Conservation (phyloP, 345 rosid genomes). For the Salix purpurea region DNA sequence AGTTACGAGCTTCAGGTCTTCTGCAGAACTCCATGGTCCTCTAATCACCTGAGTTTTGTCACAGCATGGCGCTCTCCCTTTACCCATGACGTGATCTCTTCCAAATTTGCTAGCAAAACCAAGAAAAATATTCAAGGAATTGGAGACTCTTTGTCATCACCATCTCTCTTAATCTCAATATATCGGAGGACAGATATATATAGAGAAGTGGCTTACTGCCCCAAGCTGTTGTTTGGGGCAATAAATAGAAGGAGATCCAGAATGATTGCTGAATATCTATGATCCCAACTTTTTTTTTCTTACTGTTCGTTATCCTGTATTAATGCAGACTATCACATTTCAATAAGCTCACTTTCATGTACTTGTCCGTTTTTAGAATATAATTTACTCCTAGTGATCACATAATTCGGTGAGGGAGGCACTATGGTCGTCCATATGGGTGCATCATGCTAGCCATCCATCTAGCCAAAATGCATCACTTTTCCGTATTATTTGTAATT, state of each 20-base stretch:
- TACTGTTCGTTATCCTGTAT: not conserved
- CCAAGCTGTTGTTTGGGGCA: not conserved
- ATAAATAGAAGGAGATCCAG: slow-evolving; percentile 20
- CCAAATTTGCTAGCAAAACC: not conserved
- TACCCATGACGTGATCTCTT: slow-evolving; percentile 46
- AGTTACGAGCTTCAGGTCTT: slow-evolving; percentile 73
- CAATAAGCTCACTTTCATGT: not conserved
- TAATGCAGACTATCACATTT: not conserved
- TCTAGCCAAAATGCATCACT: not conserved
- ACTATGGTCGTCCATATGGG: not conserved
- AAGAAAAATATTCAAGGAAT: not conserved
- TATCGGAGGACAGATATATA: not conserved
- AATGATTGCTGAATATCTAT: slow-evolving; percentile 5
- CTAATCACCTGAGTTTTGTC: slow-evolving; percentile 79
- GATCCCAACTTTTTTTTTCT: not conserved
- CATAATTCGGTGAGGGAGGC: not conserved
- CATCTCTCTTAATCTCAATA: slow-evolving; percentile 2
- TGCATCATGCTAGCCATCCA: not conserved
- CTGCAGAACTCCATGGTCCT: slow-evolving; percentile 95
- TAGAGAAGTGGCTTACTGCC: not conserved
- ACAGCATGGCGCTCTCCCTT: slow-evolving; percentile 90
- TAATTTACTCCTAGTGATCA: not conserved
- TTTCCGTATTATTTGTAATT: not conserved
- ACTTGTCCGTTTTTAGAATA: not conserved
- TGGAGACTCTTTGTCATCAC: not conserved